phyloP scores from a whole-genome alignment of 768 basidiomycete genomes.

The Auriscalpium orientale region DNA sequence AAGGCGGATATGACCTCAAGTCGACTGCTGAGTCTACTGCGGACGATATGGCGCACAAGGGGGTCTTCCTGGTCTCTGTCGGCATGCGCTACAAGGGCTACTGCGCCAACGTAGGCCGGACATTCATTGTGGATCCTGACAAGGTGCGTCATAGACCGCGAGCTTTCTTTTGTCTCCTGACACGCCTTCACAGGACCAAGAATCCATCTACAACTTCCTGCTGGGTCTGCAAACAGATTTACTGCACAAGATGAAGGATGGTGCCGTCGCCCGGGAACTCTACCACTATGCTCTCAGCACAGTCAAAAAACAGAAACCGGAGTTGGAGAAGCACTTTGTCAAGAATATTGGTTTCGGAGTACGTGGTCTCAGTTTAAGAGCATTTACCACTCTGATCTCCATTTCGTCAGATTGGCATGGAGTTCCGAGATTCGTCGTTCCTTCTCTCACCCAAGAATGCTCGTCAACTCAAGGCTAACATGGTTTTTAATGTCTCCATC shows the following conservation, averaged over 20 bases:
- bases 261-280: constrained; percentile 68
- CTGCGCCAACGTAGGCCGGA: constrained; percentile 86
- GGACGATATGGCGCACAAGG: constrained; percentile 78
- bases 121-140: constrained; percentile 91
- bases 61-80: constrained; percentile 80
- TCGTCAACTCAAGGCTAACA: constrained; percentile 62
- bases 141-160: constrained; percentile 38
- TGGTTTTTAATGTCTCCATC: constrained; percentile 79
- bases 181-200: constrained; percentile 64
- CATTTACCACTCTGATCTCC: background rate
- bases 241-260: constrained; percentile 70
- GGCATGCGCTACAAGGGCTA: constrained; percentile 92
- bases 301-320: constrained; percentile 71
- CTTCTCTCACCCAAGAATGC: constrained; percentile 75
- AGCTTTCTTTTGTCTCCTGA: background rate
- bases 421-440: constrained; percentile 87
- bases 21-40: constrained; percentile 80
- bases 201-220: constrained; percentile 76
- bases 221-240: constrained; percentile 73
- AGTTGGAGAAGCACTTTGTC: constrained; percentile 75
- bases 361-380: constrained; percentile 21
- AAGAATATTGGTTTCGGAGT: constrained; percentile 91
- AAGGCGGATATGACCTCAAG: constrained; percentile 79
- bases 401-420: constrained; percentile 73
- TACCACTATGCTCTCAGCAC: constrained; percentile 68